Evolutionary conservation across 2,329 filamentous ascomycete genomes (phyloP).

Genomic region (Colletotrichum sp.): DNA sequence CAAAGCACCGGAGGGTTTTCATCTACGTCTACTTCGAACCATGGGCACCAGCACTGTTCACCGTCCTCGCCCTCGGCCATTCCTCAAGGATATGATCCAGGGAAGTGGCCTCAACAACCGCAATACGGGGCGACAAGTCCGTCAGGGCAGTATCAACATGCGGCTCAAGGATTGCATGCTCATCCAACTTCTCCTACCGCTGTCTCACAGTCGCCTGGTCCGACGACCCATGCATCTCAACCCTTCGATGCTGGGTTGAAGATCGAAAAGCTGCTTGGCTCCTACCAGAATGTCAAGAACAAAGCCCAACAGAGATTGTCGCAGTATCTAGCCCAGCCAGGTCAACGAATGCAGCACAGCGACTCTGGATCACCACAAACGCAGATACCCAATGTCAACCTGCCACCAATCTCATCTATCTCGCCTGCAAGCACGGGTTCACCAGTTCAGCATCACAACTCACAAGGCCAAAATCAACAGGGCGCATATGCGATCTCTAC

Average conservation of each 20-base stretch:
- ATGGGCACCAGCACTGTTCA: neutral
- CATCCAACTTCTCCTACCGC: neutral
- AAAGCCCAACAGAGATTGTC: neutral
- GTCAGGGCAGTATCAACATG: neutral
- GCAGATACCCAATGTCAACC: neutral
- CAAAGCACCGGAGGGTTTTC: neutral
- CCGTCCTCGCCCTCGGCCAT: neutral
- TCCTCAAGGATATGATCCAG: neutral
- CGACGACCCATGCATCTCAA: neutral
- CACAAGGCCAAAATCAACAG: neutral
- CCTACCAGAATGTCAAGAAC: neutral
- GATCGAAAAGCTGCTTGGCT: neutral
- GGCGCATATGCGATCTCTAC: neutral
- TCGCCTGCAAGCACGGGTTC: neutral
- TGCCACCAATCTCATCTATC: neutral
- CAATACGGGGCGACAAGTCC: neutral
- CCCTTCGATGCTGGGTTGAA: neutral
- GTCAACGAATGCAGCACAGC: neutral
- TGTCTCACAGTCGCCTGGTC: neutral
- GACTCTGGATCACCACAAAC: neutral
- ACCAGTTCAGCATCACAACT: neutral
- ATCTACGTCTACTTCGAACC: accelerated
- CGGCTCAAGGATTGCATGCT: neutral
- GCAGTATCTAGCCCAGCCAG: neutral
- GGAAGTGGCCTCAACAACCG: neutral